Percentiles rank a stretch among this genome's conserved stretches.
Evolutionary conservation across 2,329 filamentous ascomycete genomes (phyloP).

Genomic region (Pseudocercospora pini-densiflorae): DNA sequence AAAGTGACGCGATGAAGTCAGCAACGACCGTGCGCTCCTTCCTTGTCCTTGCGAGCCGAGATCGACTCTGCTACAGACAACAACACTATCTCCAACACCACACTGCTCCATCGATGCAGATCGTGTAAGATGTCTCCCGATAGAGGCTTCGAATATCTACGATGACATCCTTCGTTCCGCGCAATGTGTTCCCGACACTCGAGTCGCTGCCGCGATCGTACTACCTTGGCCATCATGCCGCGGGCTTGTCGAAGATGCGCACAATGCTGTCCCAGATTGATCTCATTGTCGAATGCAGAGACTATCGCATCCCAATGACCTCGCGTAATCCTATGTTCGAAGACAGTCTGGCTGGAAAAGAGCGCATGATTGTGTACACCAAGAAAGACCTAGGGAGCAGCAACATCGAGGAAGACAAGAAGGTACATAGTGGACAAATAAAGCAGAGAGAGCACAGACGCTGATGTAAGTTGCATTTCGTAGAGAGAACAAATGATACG

Average conservation of each 20-base stretch:
- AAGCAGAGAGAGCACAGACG: constrained; percentile 3
- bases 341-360: constrained; percentile 69
- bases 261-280: constrained; percentile 78
- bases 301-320: constrained; percentile 87
- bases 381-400: constrained; percentile 75
- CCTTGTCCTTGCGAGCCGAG: background rate
- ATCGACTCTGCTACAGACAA: background rate
- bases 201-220: constrained; percentile 83
- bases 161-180: constrained; percentile 69
- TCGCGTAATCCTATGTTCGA: constrained; percentile 92
- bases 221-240: constrained; percentile 89
- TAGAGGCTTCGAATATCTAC: constrained; percentile 17
- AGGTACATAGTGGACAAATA: constrained; percentile 29
- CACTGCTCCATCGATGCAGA: constrained; percentile 3
- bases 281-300: constrained; percentile 91
- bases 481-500: constrained; percentile 55
- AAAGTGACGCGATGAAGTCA: background rate
- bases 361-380: constrained; percentile 86
- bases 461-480: constrained; percentile 24
- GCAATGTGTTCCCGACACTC: constrained; percentile 72
- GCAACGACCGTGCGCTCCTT: constrained; percentile 2
- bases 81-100: background rate
- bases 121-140: constrained; percentile 25
- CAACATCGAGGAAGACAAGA: constrained; percentile 38
- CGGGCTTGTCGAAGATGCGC: constrained; percentile 82